Evolutionary conservation across 169 alveolate species (phyloP), one percentile per base, ranked within the genome.

Genomic region (Cryptosporidium ubiquitum): DNA sequence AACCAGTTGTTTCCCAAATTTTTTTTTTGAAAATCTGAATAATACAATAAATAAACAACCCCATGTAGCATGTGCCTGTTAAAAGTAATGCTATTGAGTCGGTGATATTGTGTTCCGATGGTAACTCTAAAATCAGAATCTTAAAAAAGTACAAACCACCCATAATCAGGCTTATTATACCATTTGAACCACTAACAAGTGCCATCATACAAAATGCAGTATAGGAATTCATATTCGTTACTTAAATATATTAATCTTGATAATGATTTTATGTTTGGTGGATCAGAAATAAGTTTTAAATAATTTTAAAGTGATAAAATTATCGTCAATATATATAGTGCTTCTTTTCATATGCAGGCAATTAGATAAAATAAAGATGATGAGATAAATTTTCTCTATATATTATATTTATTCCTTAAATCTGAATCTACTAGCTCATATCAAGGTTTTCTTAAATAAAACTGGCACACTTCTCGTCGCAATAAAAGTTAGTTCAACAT

Each of bases 121-220:
- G 86, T 35, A 79, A 57, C 57, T 79, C 86, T 40, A 79, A 61
- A 29, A 79, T 61, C 42, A 79, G 1, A 16, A 79, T 57, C 6
- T 61, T 64, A 6, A 44, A 79, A 61, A 79, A 61, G 40, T 79
- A 79, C 20, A 79, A 47, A 47, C 73, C 61, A 0, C 86, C 86
- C 86, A 79, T 79, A 20, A 79, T 35, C 18, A 79, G 52, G 31
- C 86, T 79, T 18, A 79, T 35, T 37, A 58, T 39, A 14, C 86
- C 86, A 79, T 29, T 61, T 9, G 75, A 79, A 79, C 79, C 86
- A 29, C 79, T 79, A 40, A 58, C 44, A 31, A 79, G 73, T 61
- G 86, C 86, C 31, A 40, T 42, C 51, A 58, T 23, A 64, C 75
- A 64, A 57, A 79, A 79, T 20, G 69, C 35, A 60, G 86, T 61